Evolutionary conservation across 495 filamentous ascomycete species (phyloP).

Genomic region (Arthonia radiata): DNA sequence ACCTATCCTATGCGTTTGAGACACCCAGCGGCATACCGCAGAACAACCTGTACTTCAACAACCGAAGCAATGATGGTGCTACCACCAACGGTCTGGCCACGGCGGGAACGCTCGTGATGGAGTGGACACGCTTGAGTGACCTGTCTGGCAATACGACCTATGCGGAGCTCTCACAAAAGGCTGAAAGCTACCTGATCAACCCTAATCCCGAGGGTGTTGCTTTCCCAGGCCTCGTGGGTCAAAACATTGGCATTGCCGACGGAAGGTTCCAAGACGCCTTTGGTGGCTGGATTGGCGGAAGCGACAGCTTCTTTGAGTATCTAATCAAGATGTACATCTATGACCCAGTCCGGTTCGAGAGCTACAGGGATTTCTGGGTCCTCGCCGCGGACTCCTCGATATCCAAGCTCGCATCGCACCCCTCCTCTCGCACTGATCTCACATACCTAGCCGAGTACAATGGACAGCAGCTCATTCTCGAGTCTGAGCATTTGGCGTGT

Average conservation of each 20-base stretch:
- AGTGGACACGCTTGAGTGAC: slow-evolving; percentile 41
- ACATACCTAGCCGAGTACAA: slow-evolving; percentile 48
- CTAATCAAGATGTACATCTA: slow-evolving; percentile 88
- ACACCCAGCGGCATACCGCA: slow-evolving; percentile 53
- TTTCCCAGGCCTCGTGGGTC: slow-evolving; percentile 56
- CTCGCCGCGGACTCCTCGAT: slow-evolving; percentile 56
- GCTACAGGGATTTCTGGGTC: slow-evolving; percentile 44
- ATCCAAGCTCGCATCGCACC: slow-evolving; percentile 45
- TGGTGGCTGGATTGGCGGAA: slow-evolving; percentile 62
- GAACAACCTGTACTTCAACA: slow-evolving; percentile 38
- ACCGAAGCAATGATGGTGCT: slow-evolving; percentile 26
- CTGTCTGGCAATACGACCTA: slow-evolving; percentile 44
- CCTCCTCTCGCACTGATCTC: slow-evolving; percentile 38
- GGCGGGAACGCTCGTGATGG: slow-evolving; percentile 29
- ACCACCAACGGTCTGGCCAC: slow-evolving; percentile 12
- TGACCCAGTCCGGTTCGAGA: slow-evolving; percentile 34
- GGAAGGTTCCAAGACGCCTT: slow-evolving; percentile 40
- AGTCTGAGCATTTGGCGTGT: slow-evolving; percentile 37
- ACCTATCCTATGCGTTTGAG: slow-evolving; percentile 53
- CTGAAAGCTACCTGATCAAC: slow-evolving; percentile 44
- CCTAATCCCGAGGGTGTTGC: slow-evolving; percentile 35
- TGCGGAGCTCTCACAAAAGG: slow-evolving; percentile 37
- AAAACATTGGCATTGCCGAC: slow-evolving; percentile 32
- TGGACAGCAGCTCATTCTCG: slow-evolving; percentile 17
- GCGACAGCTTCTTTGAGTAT: slow-evolving; percentile 79